Percentiles rank a stretch among this genome's conserved stretches.
These are phyloP conservation scores for Volutella citrinella DNA, from an alignment of 2,329 filamentous ascomycete genomes.

Conservation along the genomic window DNA sequence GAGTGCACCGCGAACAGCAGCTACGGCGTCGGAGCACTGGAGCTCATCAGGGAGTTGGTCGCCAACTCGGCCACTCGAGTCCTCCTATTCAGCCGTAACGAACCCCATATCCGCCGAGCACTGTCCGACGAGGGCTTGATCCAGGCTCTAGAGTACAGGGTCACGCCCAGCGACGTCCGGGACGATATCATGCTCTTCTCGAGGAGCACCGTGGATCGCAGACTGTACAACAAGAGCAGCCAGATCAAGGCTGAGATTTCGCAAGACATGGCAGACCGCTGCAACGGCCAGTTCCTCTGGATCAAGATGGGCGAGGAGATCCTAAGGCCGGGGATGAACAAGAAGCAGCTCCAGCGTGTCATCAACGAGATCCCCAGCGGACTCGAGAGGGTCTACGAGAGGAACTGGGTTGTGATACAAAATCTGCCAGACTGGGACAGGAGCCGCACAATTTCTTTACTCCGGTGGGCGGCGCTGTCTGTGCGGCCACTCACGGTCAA, in stretches of 20 bases:
- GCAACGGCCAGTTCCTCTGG: constrained; percentile 33
- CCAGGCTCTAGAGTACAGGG: constrained; percentile 12
- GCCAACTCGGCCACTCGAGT: constrained; percentile 13
- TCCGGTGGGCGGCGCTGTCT: constrained; percentile 29
- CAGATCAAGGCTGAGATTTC: constrained; percentile 16
- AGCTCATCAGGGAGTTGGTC: constrained; percentile 3
- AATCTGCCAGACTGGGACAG: constrained; percentile 8
- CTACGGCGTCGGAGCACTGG: constrained; percentile 16
- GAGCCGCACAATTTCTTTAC: constrained; percentile 23
- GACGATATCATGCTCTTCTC: constrained; percentile 22
- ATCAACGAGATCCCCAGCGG: constrained; percentile 26
- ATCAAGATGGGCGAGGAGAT: constrained; percentile 27
- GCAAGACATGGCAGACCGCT: constrained; percentile 21
- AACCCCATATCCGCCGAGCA: constrained; percentile 18
- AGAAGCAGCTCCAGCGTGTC: constrained; percentile 24
- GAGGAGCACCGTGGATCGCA: constrained; percentile 23
- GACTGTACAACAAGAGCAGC: constrained; percentile 24
- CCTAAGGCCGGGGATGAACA: constrained; percentile 22
- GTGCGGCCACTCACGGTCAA: constrained; percentile 16
- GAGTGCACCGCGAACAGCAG: constrained; percentile 21
- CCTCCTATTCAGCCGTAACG: constrained; percentile 24
- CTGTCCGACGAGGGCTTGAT: background rate
- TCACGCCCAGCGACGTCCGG: constrained; percentile 15
- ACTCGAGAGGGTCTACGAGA: constrained; percentile 28
- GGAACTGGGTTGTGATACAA: constrained; percentile 26